A percentile compares a stretch with the other conserved stretches of the same genome.
phyloP scores from a whole-genome alignment of 1,139 yeast genomes.

The Geotrichum carabidarum region DNA sequence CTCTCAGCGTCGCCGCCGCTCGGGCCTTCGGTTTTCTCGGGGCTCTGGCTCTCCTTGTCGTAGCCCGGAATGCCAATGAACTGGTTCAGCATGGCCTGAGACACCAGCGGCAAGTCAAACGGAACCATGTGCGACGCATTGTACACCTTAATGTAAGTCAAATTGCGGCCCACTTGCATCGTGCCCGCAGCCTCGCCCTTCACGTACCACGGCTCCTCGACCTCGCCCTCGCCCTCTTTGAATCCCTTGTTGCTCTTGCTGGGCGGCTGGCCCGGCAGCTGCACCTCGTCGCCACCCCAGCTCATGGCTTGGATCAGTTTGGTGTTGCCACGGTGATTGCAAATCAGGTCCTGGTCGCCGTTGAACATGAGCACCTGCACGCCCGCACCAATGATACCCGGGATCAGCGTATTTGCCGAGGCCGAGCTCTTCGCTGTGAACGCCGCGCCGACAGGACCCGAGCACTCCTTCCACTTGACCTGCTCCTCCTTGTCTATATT shows the following conservation, averaged over 20 bases:
- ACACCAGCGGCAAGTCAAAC: slow-evolving; percentile 64
- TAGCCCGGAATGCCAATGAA: slow-evolving; percentile 18
- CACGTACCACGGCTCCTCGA: slow-evolving; percentile 29
- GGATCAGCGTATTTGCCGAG: slow-evolving; percentile 64
- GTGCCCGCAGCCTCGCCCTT: slow-evolving; percentile 33
- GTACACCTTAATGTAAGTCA: slow-evolving; percentile 69
- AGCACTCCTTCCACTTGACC: slow-evolving; percentile 73
- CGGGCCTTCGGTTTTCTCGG: slow-evolving; percentile 6
- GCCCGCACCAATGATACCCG: slow-evolving; percentile 51
- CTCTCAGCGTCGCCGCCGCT: slow-evolving; percentile 9
- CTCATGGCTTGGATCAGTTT: slow-evolving; percentile 53
- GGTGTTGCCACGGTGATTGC: slow-evolving; percentile 77
- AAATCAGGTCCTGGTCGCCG: slow-evolving; percentile 85
- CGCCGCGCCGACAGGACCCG: slow-evolving; percentile 48
- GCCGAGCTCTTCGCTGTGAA: slow-evolving; percentile 51
- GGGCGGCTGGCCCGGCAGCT: slow-evolving; percentile 48
- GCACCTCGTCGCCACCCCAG: slow-evolving; percentile 65
- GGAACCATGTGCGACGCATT: slow-evolving; percentile 96
- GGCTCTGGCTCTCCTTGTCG: slow-evolving; percentile 6
- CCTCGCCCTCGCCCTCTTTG: slow-evolving; percentile 24
- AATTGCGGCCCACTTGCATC: slow-evolving; percentile 51
- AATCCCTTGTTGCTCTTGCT: slow-evolving; percentile 26
- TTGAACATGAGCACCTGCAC: slow-evolving; percentile 69
- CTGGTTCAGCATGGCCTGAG: slow-evolving; percentile 53
- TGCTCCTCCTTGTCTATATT: slow-evolving; percentile 33